These are phyloP conservation scores for Gracilaria domingensis DNA, from an alignment of 23 red algal species.

Conservation along the genomic window DNA sequence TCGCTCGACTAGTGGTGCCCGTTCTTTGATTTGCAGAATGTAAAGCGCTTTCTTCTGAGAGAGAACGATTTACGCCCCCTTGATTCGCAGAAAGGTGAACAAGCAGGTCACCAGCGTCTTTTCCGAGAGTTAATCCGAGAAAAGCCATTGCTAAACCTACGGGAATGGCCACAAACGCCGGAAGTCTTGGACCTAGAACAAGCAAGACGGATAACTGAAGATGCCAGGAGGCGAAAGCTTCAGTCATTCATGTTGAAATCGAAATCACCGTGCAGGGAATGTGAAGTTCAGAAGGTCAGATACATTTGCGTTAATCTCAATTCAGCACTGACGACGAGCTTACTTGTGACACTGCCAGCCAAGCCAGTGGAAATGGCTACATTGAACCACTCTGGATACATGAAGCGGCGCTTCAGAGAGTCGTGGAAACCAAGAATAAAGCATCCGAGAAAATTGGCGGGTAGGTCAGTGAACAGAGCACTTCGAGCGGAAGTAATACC, in stretches of 20 bases:
- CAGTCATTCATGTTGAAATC: background rate
- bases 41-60: background rate
- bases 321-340: background rate
- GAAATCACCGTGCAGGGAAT: background rate
- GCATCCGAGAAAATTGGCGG: constrained; percentile 47
- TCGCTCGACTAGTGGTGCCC: too few species aligned
- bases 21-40: background rate
- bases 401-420: background rate
- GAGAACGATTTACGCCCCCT: background rate
- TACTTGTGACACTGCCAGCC: constrained; percentile 59
- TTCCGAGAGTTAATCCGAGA: constrained; percentile 26
- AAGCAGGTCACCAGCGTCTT: constrained; percentile 9
- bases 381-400: constrained; percentile 4
- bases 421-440: constrained; percentile 40
- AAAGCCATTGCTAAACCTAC: constrained; percentile 31
- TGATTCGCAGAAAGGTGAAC: background rate
- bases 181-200: constrained; percentile 15
- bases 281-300: background rate
- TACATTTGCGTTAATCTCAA: background rate
- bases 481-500: background rate
- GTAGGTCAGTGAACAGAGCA: constrained; percentile 41
- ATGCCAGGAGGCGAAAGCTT: constrained; percentile 66
- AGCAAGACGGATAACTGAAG: constrained; percentile 37
- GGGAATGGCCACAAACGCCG: constrained; percentile 27
- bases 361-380: constrained; percentile 48